Conservation (phyloP, 345 rosid genomes). For the Citrus hindsii region DNA sequence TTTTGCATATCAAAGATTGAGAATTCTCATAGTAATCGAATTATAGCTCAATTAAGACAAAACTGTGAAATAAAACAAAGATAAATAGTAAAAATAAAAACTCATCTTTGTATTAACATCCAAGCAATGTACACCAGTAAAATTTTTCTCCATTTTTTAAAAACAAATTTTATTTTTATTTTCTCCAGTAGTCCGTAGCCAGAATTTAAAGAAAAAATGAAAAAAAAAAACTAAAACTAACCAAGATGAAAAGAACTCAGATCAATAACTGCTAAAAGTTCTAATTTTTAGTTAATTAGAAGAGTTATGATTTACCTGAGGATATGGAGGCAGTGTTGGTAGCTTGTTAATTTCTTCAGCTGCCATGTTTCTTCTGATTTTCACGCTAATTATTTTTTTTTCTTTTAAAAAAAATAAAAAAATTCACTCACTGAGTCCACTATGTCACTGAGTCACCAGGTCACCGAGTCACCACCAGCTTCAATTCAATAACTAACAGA, state of each 20-base stretch:
- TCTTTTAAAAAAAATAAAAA: background rate
- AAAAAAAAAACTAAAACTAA: background rate
- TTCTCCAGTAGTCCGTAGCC: background rate
- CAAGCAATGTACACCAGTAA: background rate
- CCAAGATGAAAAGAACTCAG: background rate
- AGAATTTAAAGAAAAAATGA: background rate
- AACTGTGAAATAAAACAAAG: background rate
- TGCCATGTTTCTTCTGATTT: conserved; percentile 43
- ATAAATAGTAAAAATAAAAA: background rate
- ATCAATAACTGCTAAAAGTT: background rate
- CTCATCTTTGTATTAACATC: background rate
- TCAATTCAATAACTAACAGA: background rate
- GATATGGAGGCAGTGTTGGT: conserved; percentile 59
- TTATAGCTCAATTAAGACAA: background rate
- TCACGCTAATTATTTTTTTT: background rate
- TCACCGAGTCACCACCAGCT: conserved; percentile 22
- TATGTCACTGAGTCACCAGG: conserved; percentile 5
- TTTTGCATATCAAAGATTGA: background rate
- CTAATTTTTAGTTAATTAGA: background rate
- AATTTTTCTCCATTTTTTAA: background rate
- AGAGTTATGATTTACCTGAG: conserved; percentile 40
- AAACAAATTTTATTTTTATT: background rate
- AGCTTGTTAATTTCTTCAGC: conserved; percentile 39
- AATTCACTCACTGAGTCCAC: background rate
- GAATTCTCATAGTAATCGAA: background rate